Evolutionary conservation across 306 rosid species (phyloP), one percentile per base, ranked within the genome.

Genomic region (Trichosanthes truncata): DNA sequence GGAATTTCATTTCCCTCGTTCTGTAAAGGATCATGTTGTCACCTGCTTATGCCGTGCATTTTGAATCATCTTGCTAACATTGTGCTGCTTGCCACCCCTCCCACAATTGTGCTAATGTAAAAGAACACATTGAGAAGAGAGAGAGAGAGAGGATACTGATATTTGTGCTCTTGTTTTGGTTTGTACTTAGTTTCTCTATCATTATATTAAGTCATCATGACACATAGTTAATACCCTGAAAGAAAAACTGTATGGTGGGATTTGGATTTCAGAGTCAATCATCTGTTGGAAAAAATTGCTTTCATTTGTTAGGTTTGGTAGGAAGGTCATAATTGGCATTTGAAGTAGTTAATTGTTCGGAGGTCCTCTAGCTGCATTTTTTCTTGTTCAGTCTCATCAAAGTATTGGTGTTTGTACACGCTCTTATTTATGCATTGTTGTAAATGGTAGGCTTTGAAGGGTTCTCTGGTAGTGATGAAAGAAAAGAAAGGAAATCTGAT

Each of bases 401-500:
- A 0, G 5, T 46, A 48, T 66, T 46, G 25, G 66, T 68, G 51
- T 79, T 17, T 6, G 14, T n/a, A 25, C 21, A 3, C n/a, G 17
- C 74, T 67, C 73, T 33, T 66, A 48, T n/a, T 38, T 35, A 12
- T 68, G 45, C 51, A 56, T 66, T 79, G 62, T 63, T 59, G 10
- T 48, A 53, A 25, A 69, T 61, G 63, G 20, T 82, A 94, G 98
- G 98, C 85, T 95, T 95, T 83, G 98, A 92, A 87, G 97, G 98
- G 4, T 91, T 88, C 84, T 95, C 90, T 48, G 98, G 97, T n/a
- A 90, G 92, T 63, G 99, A 95, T 36, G 99, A 93, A 88, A 91
- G 84, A 77, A 88, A 88, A 61, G 99, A 95, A 45, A 85, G 97
- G 81, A 92, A 86, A 86, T 95, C 97, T 77, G 98, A 95, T 74